Evolutionary conservation across 1,284 basidiomycete species (phyloP), one percentile per base, ranked within the genome.

Genomic region (Trichosporon ovoides): DNA sequence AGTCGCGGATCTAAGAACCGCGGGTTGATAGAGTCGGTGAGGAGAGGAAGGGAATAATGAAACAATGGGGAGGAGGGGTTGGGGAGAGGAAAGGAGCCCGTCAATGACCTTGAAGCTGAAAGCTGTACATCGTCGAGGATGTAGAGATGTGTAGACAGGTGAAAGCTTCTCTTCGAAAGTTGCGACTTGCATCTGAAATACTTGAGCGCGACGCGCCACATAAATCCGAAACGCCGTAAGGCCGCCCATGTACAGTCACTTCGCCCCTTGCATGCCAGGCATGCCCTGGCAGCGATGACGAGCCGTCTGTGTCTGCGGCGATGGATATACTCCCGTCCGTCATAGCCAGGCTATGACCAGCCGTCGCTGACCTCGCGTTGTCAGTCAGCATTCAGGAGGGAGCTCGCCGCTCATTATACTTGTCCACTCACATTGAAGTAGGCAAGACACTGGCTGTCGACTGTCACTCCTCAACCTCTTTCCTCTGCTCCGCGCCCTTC

Each of bases 1-100:
- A 66, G 72, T 70, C 63, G 61, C 65, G 73, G 74, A 76, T 76
- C 74, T 76, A 76, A 76, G 74, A 76, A 76, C 74, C 74, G 73
- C 70, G 74, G 74, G 65, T 66, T 36, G n/a, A n/a, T n/a, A n/a
- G n/a, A n/a, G n/a, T n/a, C n/a, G 61, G 52, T 54, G 49, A 49
- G 54, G 28, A 9, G 4, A 49, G 53, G 37, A 53, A 49, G 56
- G 46, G n/a, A n/a, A n/a, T n/a, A n/a, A 51, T 57, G 50, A 49
- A 54, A 43, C 52, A 34, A 54, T 53, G 33, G 22, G 24, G 36
- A 34, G 54, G 37, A 53, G 43, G 50, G n/a, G n/a, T n/a, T n/a
- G n/a, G n/a, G n/a, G n/a, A n/a, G 55, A 52, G 20, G 43, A 46
- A 52, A 35, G 33, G 60, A 35, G 43, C 43, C 19, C 22, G 43